A percentile compares a stretch with the other conserved stretches of the same genome.
Conservation (phyloP, 2,329 filamentous ascomycete genomes). For the Lasiodiplodia citricola region DNA sequence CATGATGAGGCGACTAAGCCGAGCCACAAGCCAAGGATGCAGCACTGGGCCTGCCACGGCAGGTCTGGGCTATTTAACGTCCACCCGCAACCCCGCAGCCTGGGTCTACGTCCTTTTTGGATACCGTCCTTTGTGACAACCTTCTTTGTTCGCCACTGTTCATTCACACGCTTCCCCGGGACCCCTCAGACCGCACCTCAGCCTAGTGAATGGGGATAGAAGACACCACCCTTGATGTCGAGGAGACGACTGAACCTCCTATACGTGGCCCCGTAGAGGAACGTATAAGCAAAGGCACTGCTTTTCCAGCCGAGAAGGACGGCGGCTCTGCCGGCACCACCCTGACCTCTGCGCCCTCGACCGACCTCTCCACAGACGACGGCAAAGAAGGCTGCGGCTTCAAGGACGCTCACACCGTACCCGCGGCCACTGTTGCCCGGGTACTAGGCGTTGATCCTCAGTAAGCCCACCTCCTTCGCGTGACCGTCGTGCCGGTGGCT, state of each 20-base stretch:
- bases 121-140: constrained; percentile 22
- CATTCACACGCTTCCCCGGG: constrained; percentile 6
- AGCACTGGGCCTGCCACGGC: constrained; percentile 12
- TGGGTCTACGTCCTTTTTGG: not conserved
- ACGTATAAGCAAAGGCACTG: constrained; percentile 12
- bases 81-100: constrained; percentile 18
- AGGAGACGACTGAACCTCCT: constrained; percentile 51
- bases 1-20: constrained; percentile 13
- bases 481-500: not conserved
- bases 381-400: constrained; percentile 30
- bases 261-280: constrained; percentile 40
- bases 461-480: constrained; percentile 31
- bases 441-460: constrained; percentile 43
- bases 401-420: constrained; percentile 43
- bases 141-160: constrained; percentile 6
- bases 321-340: constrained; percentile 6
- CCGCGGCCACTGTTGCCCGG: constrained; percentile 42
- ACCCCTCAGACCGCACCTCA: constrained; percentile 14
- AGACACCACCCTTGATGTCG: constrained; percentile 42
- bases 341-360: constrained; percentile 18
- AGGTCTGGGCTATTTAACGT: constrained; percentile 16
- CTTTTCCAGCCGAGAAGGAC: constrained; percentile 12
- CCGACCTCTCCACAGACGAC: constrained; percentile 11
- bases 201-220: constrained; percentile 50
- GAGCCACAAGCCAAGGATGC: constrained; percentile 14